Evolutionary conservation across 2,329 filamentous ascomycete genomes (phyloP).

Genomic region (Leptographium wingfieldii): DNA sequence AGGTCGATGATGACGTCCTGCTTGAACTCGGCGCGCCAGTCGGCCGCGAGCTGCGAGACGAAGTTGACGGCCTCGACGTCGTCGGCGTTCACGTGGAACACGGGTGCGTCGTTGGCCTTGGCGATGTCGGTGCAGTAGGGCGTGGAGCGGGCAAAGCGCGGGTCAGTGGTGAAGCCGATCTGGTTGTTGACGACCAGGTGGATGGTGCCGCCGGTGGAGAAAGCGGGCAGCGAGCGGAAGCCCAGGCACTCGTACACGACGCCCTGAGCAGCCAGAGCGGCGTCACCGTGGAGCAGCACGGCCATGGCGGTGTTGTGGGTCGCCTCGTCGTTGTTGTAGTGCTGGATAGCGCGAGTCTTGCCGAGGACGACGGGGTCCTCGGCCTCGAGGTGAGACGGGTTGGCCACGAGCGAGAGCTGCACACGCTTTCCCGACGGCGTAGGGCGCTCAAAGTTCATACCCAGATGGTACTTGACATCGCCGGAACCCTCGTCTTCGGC

Average conservation of each 20-base stretch:
- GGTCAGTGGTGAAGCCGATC: constrained; percentile 98
- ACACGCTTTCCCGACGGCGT: constrained; percentile 98
- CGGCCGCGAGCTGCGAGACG: constrained; percentile 89
- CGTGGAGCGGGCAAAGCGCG: constrained; percentile 91
- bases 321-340: constrained; percentile 96
- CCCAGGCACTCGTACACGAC: constrained; percentile 98
- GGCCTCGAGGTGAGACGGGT: constrained; percentile 94
- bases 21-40: constrained; percentile 98
- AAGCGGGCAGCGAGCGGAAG: constrained; percentile 89
- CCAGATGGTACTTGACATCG: constrained; percentile 98
- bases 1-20: constrained; percentile 96
- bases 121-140: constrained; percentile 99
- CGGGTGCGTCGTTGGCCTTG: constrained; percentile 94
- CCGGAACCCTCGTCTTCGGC: constrained; percentile 92
- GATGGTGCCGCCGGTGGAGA: constrained; percentile 94
- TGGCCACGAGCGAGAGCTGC: constrained; percentile 96
- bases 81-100: constrained; percentile 98
- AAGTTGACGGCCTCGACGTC: constrained; percentile 98
- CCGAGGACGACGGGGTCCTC: constrained; percentile 96
- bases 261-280: constrained; percentile 91
- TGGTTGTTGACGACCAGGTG: constrained; percentile 99
- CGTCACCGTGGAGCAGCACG: constrained; percentile 91
- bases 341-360: constrained; percentile 94
- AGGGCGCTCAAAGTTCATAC: constrained; percentile 99
- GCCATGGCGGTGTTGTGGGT: constrained; percentile 85